A percentile compares a stretch with the other conserved stretches of the same genome.
Evolutionary conservation across 495 filamentous ascomycete genomes (phyloP).

Genomic region (Darksidea phi): DNA sequence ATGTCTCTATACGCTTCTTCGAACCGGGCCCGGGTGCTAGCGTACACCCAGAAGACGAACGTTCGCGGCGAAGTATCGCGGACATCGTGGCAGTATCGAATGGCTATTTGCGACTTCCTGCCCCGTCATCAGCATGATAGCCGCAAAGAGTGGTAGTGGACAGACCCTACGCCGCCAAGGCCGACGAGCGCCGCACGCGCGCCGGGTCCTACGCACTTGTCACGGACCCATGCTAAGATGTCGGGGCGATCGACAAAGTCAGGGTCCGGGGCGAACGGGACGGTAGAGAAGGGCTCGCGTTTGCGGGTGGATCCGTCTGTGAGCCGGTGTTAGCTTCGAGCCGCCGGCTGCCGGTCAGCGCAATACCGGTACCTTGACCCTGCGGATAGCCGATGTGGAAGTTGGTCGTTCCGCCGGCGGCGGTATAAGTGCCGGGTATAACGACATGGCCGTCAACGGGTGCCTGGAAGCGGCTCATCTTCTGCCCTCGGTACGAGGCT

Average conservation of each 20-base stretch:
- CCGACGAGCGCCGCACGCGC: slow-evolving; percentile 34
- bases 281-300: slow-evolving; percentile 28
- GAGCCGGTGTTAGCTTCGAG: no score
- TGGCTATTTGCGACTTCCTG: slow-evolving; percentile 57
- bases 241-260: slow-evolving; percentile 48
- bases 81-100: slow-evolving; percentile 50
- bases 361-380: no score
- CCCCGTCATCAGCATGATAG: no score
- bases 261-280: slow-evolving; percentile 44
- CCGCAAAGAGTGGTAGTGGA: slow-evolving; percentile 1
- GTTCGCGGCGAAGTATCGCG: slow-evolving; percentile 29
- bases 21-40: slow-evolving; percentile 35
- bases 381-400: no score
- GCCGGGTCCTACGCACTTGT: slow-evolving; percentile 33
- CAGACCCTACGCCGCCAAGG: slow-evolving; percentile 53
- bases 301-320: no score
- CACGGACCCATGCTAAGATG: slow-evolving; percentile 40
- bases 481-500: no score
- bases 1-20: slow-evolving; percentile 33
- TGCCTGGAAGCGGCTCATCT: no score
- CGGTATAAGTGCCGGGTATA: no score
- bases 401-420: no score
- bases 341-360: no score
- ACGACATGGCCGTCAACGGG: no score
- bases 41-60: slow-evolving; percentile 39